These are phyloP conservation scores for Alternaria angustiovoidea DNA, from an alignment of 2,329 filamentous ascomycete species.

Conservation along the genomic window DNA sequence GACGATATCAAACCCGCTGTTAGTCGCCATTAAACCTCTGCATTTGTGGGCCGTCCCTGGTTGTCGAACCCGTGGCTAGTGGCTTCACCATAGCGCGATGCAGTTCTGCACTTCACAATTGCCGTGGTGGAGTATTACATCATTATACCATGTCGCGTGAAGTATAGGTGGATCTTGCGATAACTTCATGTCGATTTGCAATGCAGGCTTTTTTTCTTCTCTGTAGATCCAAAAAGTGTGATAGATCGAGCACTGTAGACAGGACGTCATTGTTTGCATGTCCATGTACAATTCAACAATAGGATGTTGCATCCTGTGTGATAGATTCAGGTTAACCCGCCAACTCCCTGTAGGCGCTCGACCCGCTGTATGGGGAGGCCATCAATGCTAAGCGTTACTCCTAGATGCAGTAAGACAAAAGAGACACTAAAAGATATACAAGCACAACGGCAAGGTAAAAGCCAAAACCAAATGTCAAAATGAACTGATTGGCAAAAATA, in stretches of 20 bases:
- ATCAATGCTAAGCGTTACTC: constrained; percentile 13
- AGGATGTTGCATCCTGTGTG: neutral
- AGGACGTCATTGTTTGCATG: neutral
- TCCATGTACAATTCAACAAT: neutral
- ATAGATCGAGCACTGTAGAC: neutral
- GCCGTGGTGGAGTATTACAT: constrained; percentile 5
- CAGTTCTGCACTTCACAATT: neutral
- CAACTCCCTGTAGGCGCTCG: constrained; percentile 20
- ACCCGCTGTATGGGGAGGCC: constrained; percentile 23
- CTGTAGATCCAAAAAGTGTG: neutral
- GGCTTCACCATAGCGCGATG: neutral
- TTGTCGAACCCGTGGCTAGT: neutral
- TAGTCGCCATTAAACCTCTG: neutral
- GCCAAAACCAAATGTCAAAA: neutral
- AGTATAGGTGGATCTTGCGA: neutral
- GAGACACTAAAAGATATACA: constrained; percentile 8
- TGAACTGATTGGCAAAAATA: constrained; percentile 4
- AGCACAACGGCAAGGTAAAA: neutral
- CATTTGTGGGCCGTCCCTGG: constrained; percentile 1
- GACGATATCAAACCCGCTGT: neutral
- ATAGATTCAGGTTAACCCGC: constrained; percentile 2
- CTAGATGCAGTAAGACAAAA: constrained; percentile 16
- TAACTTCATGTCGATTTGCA: neutral
- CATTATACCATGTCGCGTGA: neutral
- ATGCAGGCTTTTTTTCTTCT: neutral